Conservation (phyloP, 345 rosid species). For the Schrenkiella parvula region DNA sequence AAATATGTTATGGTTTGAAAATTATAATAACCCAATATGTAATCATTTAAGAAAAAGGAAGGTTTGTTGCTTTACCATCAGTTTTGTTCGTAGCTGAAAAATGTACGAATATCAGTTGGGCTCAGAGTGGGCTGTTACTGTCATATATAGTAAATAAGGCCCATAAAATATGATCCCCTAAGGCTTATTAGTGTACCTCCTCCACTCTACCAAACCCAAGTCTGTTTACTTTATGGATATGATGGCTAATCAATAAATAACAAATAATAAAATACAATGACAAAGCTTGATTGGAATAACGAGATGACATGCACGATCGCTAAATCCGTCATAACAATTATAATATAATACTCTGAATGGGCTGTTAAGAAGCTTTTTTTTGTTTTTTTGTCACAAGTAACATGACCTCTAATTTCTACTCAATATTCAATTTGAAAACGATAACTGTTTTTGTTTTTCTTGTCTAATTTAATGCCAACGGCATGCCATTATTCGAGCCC, state of each 20-base stretch:
- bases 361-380: conserved; percentile 10
- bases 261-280: background rate
- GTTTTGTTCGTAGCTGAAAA: background rate
- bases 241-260: background rate
- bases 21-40: background rate
- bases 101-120: background rate
- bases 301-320: conserved; percentile 32
- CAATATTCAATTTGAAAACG: conserved; percentile 11
- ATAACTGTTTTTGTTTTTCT: conserved; percentile 3
- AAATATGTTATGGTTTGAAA: background rate
- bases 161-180: background rate
- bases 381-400: conserved; percentile 1
- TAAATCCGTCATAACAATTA: background rate
- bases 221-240: background rate
- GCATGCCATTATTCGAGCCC: conserved; percentile 5
- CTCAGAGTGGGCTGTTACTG: background rate
- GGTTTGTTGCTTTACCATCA: background rate
- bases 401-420: conserved; percentile 5
- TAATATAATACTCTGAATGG: background rate
- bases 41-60: background rate
- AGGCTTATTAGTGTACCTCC: background rate
- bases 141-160: background rate
- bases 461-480: conserved; percentile 10
- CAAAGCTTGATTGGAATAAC: background rate
- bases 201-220: background rate